A percentile compares a stretch with the other conserved stretches of the same genome.
phyloP scores from a whole-genome alignment of 257 asterid genomes.

The Solanum etuberosum region DNA sequence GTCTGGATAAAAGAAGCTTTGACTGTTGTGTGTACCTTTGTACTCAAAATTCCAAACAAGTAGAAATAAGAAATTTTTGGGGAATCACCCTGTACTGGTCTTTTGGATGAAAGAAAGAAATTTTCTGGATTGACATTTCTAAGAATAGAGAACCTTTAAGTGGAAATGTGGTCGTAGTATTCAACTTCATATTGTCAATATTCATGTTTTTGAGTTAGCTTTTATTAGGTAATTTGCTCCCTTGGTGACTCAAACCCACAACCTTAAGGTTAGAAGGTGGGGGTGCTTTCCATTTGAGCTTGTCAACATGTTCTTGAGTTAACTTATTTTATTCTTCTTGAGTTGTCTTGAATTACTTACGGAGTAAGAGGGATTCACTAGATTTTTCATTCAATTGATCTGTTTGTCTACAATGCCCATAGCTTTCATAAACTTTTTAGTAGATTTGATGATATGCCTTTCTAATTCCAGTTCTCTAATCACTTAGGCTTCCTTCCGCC shows the following conservation, averaged over 20 bases:
- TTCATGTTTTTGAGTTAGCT: neutral
- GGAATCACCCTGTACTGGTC: neutral
- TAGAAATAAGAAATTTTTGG: neutral
- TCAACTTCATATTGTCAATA: neutral
- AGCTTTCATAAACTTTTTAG: neutral
- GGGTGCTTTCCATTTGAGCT: neutral
- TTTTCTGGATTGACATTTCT: neutral
- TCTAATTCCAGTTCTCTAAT: neutral
- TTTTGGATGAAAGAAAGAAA: neutral
- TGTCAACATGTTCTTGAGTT: neutral
- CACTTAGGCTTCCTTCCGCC: neutral
- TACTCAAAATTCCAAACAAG: neutral
- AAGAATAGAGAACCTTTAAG: neutral
- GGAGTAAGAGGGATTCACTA: neutral
- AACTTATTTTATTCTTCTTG: neutral
- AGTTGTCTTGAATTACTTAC: neutral
- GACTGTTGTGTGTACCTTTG: neutral
- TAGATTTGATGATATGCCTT: neutral
- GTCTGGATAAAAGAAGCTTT: neutral
- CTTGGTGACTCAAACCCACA: neutral
- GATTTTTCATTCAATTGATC: neutral
- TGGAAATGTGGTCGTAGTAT: neutral
- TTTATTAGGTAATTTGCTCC: neutral
- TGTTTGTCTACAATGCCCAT: neutral
- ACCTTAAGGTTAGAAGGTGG: neutral